Conservation (phyloP, 1,284 basidiomycete genomes). For the Leccinum angustisporum region DNA sequence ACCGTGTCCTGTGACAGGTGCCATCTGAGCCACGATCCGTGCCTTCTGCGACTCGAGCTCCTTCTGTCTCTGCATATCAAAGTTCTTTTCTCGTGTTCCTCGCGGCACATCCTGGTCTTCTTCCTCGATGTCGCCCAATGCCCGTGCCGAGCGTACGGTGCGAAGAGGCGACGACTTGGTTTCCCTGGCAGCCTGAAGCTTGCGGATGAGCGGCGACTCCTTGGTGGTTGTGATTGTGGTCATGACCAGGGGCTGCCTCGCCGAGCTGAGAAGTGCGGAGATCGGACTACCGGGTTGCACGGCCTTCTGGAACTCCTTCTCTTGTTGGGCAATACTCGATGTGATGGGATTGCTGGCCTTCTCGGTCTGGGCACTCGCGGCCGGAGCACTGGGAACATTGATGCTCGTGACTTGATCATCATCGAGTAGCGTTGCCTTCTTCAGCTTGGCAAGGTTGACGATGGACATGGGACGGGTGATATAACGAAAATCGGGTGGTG, state of each 20-base stretch:
- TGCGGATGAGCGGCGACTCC: slow-evolving; percentile 59
- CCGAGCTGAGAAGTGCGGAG: slow-evolving; percentile 86
- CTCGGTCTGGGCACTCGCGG: slow-evolving; percentile 21
- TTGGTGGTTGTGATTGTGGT: slow-evolving; percentile 43
- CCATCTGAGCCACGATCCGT: slow-evolving; percentile 89
- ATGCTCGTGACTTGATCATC: slow-evolving; percentile 52
- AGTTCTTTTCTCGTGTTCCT: slow-evolving; percentile 44
- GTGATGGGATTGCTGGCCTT: slow-evolving; percentile 44
- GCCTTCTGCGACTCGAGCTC: slow-evolving; percentile 85
- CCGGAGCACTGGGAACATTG: slow-evolving; percentile 36
- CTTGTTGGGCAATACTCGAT: slow-evolving; percentile 78
- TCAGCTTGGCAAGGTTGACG: slow-evolving; percentile 67
- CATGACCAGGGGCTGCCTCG: slow-evolving; percentile 85
- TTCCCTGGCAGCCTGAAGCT: slow-evolving; percentile 49
- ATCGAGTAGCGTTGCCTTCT: slow-evolving; percentile 60
- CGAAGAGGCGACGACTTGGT: slow-evolving; percentile 39
- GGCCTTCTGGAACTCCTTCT: slow-evolving; percentile 94
- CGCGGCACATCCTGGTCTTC: slow-evolving; percentile 41
- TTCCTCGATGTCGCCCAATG: slow-evolving; percentile 51
- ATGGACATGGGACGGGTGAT: slow-evolving; percentile 65
- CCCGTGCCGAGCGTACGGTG: slow-evolving; percentile 33
- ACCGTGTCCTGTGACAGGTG: slow-evolving; percentile 47
- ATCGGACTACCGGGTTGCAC: slow-evolving; percentile 95
- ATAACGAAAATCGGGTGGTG: slow-evolving; percentile 71
- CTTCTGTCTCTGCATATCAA: slow-evolving; percentile 57